phyloP scores from a whole-genome alignment of 2,329 filamentous ascomycete genomes.

The Lachnellula suecica region DNA sequence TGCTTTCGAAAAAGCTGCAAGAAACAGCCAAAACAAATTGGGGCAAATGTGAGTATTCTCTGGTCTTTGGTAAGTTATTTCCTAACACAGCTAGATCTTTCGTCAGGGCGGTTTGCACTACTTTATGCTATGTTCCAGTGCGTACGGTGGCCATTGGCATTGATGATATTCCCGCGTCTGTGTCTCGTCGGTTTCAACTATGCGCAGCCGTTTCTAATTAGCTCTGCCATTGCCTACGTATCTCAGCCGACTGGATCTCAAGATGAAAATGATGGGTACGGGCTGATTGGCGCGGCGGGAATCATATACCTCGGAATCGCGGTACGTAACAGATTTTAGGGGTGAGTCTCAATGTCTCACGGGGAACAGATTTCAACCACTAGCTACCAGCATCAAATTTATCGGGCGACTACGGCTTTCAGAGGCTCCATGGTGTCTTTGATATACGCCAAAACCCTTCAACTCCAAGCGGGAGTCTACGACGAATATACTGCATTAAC shows the following conservation, averaged over 20 bases:
- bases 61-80: background rate
- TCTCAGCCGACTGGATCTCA: background rate
- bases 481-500: conserved; percentile 40
- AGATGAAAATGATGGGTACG: conserved; percentile 20
- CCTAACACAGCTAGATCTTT: conserved; percentile 9
- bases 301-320: conserved; percentile 24
- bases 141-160: conserved; percentile 14
- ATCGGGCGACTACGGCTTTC: conserved; percentile 42
- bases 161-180: conserved; percentile 21
- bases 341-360: background rate
- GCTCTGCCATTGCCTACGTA: conserved; percentile 11
- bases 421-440: conserved; percentile 44
- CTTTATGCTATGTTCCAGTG: conserved; percentile 12
- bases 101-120: conserved; percentile 14
- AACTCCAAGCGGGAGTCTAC: conserved; percentile 30
- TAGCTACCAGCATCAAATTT: conserved; percentile 37
- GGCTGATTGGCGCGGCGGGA: conserved; percentile 20
- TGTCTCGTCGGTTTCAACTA: conserved; percentile 25
- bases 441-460: conserved; percentile 48
- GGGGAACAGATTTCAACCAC: conserved; percentile 17
- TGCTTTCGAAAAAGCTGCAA: conserved; percentile 12
- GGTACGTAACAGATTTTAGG: background rate
- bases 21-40: conserved; percentile 12
- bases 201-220: conserved; percentile 25
- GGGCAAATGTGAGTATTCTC: conserved; percentile 12